A percentile compares a stretch with the other conserved stretches of the same genome.
These are phyloP conservation scores for Kazachstania bromeliacearum DNA, from an alignment of 805 yeast species.

Conservation along the genomic window DNA sequence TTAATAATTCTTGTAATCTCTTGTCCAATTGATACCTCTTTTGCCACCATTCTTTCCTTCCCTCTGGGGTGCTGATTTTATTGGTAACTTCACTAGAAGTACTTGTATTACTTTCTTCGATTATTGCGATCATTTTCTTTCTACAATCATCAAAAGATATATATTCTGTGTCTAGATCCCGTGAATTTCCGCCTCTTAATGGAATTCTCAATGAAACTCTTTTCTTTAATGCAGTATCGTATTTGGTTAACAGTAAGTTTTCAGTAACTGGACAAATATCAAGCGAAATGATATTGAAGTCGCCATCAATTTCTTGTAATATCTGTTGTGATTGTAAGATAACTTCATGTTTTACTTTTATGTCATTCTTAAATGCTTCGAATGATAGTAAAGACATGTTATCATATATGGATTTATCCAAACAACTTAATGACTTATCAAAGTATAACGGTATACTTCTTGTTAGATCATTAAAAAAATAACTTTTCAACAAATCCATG, in stretches of 20 bases:
- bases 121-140: conserved; percentile 40
- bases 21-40: conserved; percentile 53
- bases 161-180: conserved; percentile 36
- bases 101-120: conserved; percentile 50
- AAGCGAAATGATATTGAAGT: conserved; percentile 39
- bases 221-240: conserved; percentile 22
- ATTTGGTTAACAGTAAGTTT: conserved; percentile 45
- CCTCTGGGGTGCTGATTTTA: conserved; percentile 44
- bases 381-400: conserved; percentile 9
- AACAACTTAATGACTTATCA: conserved; percentile 14
- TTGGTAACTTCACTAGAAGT: conserved; percentile 48
- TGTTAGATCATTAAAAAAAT: conserved; percentile 16
- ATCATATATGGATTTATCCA: conserved; percentile 11
- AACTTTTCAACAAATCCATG: conserved; percentile 5
- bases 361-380: neutral
- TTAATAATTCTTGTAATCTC: conserved; percentile 43
- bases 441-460: conserved; percentile 16
- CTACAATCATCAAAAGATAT: conserved; percentile 40
- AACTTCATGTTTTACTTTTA: conserved; percentile 2
- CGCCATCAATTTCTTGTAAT: conserved; percentile 3
- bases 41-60: conserved; percentile 72
- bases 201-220: conserved; percentile 54
- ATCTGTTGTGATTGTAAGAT: conserved; percentile 6
- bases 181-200: conserved; percentile 38
- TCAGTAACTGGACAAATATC: conserved; percentile 52